Percentiles rank a stretch among this genome's conserved stretches.
Conservation (phyloP, 345 rosid species). For the Linum trigynum region DNA sequence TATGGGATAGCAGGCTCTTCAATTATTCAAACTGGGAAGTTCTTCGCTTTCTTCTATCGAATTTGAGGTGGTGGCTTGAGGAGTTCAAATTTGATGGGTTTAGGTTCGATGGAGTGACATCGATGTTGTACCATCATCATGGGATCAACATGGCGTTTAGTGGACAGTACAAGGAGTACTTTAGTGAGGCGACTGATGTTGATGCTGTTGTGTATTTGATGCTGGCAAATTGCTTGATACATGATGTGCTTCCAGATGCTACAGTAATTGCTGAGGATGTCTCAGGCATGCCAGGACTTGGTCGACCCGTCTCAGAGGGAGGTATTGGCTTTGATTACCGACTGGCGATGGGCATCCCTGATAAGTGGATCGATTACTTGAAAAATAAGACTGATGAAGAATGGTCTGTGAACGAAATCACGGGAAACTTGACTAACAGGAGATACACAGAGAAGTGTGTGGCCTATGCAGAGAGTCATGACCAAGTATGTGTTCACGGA, state of each 20-base stretch:
- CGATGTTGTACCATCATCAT: slow-evolving; percentile 75
- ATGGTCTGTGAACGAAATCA: slow-evolving; percentile 64
- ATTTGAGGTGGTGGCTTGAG: slow-evolving; percentile 83
- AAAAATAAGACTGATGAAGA: slow-evolving; percentile 65
- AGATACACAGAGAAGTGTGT: slow-evolving; percentile 67
- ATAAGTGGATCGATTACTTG: slow-evolving; percentile 69
- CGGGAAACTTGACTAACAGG: slow-evolving; percentile 55
- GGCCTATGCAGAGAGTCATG: slow-evolving; percentile 81
- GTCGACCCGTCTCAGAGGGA: slow-evolving; percentile 50
- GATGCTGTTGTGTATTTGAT: slow-evolving; percentile 72
- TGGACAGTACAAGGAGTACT: slow-evolving; percentile 56
- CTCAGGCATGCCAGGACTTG: slow-evolving; percentile 81
- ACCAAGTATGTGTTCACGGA: slow-evolving; percentile 40
- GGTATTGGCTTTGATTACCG: slow-evolving; percentile 69
- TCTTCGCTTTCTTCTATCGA: slow-evolving; percentile 71
- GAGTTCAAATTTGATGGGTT: slow-evolving; percentile 72
- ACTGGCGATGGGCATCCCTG: slow-evolving; percentile 75
- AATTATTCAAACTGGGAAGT: slow-evolving; percentile 84
- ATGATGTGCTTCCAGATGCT: slow-evolving; percentile 53
- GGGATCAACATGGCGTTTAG: slow-evolving; percentile 56
- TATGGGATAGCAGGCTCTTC: slow-evolving; percentile 75
- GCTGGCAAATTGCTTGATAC: slow-evolving; percentile 61
- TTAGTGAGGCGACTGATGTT: slow-evolving; percentile 62
- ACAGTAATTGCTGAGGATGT: slow-evolving; percentile 77
- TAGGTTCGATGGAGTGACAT: slow-evolving; percentile 72